These are phyloP conservation scores for Aspergillus panamensis DNA, from an alignment of 495 filamentous ascomycete species.

Conservation along the genomic window DNA sequence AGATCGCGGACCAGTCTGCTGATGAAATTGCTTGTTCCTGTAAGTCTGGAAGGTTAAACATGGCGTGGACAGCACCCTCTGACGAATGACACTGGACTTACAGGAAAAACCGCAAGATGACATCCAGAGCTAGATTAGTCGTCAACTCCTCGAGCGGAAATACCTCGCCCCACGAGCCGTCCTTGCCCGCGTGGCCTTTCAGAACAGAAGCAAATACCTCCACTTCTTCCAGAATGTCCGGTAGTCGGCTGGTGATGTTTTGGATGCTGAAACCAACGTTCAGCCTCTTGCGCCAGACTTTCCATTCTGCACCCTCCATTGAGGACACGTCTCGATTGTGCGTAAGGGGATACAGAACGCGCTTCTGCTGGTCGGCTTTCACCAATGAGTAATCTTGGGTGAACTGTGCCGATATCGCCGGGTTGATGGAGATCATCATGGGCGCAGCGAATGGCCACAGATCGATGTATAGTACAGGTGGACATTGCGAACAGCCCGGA, in stretches of 20 bases:
- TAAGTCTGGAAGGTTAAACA: background rate
- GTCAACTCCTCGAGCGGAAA: background rate
- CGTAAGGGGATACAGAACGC: background rate
- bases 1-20: background rate
- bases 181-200: background rate
- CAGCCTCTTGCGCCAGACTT: background rate
- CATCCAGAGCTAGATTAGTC: background rate
- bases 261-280: background rate
- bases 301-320: background rate
- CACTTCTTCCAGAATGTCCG: background rate
- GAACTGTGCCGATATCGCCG: background rate
- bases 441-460: constrained; percentile 1
- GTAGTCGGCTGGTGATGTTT: background rate
- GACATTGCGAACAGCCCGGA: background rate
- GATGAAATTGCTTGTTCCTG: background rate
- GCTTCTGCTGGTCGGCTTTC: background rate
- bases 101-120: background rate
- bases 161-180: background rate
- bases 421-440: background rate
- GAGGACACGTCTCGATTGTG: background rate
- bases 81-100: background rate
- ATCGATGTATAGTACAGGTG: background rate
- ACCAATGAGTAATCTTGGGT: background rate
- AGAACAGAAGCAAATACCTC: background rate
- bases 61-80: background rate